Percentiles rank a stretch among this genome's conserved stretches.
Conservation (phyloP, 1,284 basidiomycete species). For the Earliella scabrosa region DNA sequence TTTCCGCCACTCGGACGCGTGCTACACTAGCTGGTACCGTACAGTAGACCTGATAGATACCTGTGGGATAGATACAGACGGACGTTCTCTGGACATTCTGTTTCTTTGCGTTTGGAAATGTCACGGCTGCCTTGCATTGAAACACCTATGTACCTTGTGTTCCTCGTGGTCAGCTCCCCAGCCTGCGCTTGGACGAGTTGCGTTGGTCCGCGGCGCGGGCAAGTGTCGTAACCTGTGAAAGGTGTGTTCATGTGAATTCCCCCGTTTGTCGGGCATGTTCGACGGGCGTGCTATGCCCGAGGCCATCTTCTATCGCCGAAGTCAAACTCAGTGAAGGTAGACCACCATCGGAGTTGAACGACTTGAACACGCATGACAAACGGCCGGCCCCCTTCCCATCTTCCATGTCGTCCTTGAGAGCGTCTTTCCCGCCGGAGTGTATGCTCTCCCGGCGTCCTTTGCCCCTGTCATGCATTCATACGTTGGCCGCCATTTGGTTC, state of each 20-base stretch:
- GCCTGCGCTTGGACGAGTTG: too few species aligned
- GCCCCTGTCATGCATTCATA: too few species aligned
- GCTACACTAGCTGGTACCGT: constrained; percentile 9
- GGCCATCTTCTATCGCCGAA: background rate
- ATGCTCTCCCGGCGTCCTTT: too few species aligned
- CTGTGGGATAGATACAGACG: constrained; percentile 11
- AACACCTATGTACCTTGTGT: background rate
- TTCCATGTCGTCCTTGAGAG: background rate
- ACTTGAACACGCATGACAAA: background rate
- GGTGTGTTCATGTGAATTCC: constrained; percentile 11
- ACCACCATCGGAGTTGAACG: background rate
- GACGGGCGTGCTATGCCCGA: constrained; percentile 2
- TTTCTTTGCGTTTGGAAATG: background rate
- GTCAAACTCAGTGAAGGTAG: background rate
- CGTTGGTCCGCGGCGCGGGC: constrained; percentile 7
- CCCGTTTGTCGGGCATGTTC: background rate
- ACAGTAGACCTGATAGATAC: constrained; percentile 10
- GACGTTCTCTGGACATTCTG: constrained; percentile 2
- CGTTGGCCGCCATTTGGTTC: too few species aligned
- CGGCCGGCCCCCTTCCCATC: too few species aligned
- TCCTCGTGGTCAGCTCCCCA: background rate
- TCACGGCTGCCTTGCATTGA: background rate
- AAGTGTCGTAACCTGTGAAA: constrained; percentile 5
- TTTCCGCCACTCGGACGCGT: constrained; percentile 5
- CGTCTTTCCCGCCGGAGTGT: too few species aligned